These are phyloP conservation scores for Sporisorium sorghi DNA, from an alignment of 1,284 basidiomycete species.

Conservation along the genomic window DNA sequence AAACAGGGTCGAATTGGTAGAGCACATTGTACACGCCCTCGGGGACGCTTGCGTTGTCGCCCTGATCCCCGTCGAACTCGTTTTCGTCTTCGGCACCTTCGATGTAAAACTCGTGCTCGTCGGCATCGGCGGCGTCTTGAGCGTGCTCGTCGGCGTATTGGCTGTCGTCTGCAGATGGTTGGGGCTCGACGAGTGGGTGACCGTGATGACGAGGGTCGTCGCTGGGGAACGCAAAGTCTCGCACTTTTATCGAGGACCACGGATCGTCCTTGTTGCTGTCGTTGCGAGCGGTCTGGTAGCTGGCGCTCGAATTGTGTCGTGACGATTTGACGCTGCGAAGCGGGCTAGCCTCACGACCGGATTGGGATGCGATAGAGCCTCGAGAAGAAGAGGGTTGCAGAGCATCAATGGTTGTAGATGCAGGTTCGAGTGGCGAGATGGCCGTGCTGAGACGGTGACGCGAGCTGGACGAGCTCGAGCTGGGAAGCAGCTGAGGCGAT, in stretches of 20 bases:
- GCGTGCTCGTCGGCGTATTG: conserved; percentile 14
- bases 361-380: neutral
- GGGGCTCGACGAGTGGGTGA: conserved; percentile 11
- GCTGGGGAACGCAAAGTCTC: conserved; percentile 52
- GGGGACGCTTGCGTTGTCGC: conserved; percentile 27
- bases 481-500: conserved; percentile 35
- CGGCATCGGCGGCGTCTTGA: conserved; percentile 11
- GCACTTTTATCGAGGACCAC: conserved; percentile 21
- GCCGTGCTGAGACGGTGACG: conserved; percentile 25
- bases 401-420: neutral
- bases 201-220: conserved; percentile 52
- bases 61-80: conserved; percentile 49
- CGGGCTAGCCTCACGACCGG: neutral
- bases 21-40: conserved; percentile 54
- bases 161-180: neutral
- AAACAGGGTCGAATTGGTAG: conserved; percentile 54
- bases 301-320: conserved; percentile 25
- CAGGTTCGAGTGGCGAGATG: neutral
- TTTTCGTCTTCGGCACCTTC: conserved; percentile 49
- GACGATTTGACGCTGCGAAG: conserved; percentile 13
- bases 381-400: neutral
- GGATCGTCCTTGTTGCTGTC: neutral
- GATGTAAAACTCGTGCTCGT: conserved; percentile 33
- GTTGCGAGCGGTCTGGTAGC: conserved; percentile 37
- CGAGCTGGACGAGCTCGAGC: conserved; percentile 29